phyloP scores from a whole-genome alignment of 176 grass and related monocot species.

The Cenchrus purpureus region DNA sequence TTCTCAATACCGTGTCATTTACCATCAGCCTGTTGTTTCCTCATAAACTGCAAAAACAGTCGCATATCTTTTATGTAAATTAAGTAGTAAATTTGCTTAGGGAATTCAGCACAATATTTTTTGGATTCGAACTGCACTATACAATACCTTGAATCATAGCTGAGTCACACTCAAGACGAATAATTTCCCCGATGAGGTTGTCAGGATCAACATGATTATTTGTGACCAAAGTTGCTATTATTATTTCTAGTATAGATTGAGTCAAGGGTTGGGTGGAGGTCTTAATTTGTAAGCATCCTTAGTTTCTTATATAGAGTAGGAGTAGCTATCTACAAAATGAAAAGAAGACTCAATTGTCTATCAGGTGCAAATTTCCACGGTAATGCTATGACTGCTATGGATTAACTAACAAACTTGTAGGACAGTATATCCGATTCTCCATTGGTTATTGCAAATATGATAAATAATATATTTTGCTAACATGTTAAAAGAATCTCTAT shows the following conservation, averaged over 20 bases:
- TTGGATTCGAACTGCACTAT: background rate
- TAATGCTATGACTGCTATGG: too few relatives aligned
- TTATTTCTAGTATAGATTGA: background rate
- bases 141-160: slow-evolving; percentile 74
- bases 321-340: background rate
- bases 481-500: too few relatives aligned
- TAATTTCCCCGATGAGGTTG: slow-evolving; percentile 69
- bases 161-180: slow-evolving; percentile 63
- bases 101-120: background rate
- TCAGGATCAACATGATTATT: slow-evolving; percentile 48
- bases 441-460: too few relatives aligned
- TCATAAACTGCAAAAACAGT: slow-evolving; percentile 54
- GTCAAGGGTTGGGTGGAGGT: background rate
- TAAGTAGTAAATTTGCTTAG: background rate
- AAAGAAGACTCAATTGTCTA: background rate
- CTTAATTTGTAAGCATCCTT: slow-evolving; percentile 26
- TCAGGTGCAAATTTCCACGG: too few relatives aligned
- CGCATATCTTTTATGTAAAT: background rate
- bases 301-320: background rate
- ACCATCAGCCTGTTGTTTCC: slow-evolving; percentile 74
- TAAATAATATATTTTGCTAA: too few relatives aligned
- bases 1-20: slow-evolving; percentile 66
- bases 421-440: too few relatives aligned
- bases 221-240: background rate
- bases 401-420: too few relatives aligned